A percentile compares a stretch with the other conserved stretches of the same genome.
These are phyloP conservation scores for Suillus decipiens DNA, from an alignment of 768 basidiomycete species.

Conservation along the genomic window DNA sequence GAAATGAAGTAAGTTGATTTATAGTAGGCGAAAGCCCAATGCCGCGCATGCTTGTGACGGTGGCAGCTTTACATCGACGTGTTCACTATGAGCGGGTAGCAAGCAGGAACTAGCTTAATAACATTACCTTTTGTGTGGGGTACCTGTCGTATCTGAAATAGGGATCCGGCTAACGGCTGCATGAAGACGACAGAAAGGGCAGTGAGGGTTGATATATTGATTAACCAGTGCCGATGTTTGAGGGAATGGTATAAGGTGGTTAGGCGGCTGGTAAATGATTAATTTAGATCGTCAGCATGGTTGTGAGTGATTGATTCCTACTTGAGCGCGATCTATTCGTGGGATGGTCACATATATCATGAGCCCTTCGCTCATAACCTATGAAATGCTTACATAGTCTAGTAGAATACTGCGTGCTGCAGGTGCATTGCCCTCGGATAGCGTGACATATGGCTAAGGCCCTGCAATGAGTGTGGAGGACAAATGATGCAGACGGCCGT, in stretches of 20 bases:
- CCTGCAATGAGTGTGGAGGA: neutral
- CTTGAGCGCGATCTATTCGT: constrained; percentile 45
- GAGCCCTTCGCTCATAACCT: neutral
- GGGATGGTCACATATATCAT: neutral
- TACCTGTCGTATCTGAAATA: constrained; percentile 31
- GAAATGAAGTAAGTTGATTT: constrained; percentile 49
- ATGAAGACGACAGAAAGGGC: constrained; percentile 47
- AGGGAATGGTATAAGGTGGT: constrained; percentile 45
- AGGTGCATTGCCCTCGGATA: constrained; percentile 51
- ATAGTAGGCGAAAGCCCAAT: constrained; percentile 50
- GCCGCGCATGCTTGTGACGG: constrained; percentile 41
- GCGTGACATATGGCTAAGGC: constrained; percentile 58
- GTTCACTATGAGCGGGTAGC: constrained; percentile 33
- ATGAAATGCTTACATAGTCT: constrained; percentile 55
- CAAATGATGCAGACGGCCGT: neutral
- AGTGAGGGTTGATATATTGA: constrained; percentile 53
- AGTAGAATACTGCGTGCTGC: constrained; percentile 64
- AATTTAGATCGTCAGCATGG: constrained; percentile 9
- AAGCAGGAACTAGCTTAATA: constrained; percentile 42
- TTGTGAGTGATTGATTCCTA: constrained; percentile 20
- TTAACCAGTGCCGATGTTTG: constrained; percentile 53
- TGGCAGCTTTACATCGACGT: constrained; percentile 29
- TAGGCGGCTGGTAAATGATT: constrained; percentile 39
- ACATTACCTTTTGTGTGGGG: constrained; percentile 22
- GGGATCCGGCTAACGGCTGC: constrained; percentile 55